Percentiles rank a stretch among this genome's conserved stretches.
phyloP scores from a whole-genome alignment of 1,284 basidiomycete genomes.

The Neotropicomus parvogracilis region DNA sequence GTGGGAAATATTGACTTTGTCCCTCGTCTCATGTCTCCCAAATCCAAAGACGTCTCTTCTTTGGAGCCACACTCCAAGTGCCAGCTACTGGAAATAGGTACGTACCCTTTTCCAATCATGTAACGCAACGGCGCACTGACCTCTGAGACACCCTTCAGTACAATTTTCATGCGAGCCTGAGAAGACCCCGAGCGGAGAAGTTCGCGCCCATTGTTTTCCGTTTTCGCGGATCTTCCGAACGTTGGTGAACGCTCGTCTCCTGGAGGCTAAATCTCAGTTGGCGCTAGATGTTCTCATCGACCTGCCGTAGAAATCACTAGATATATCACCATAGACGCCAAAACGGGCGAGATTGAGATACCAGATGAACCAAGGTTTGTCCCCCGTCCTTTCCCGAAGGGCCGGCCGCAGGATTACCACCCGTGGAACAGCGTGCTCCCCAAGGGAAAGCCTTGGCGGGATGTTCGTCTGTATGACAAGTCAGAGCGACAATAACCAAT shows the following conservation, averaged over 20 bases:
- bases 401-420: conserved; percentile 3
- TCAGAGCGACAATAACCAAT: conserved; percentile 13
- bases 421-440: conserved; percentile 39
- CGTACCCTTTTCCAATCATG: conserved; percentile 3
- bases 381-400: conserved; percentile 6
- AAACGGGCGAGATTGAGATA: conserved; percentile 62
- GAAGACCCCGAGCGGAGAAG: conserved; percentile 27
- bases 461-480: conserved; percentile 36
- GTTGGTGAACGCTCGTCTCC: conserved; percentile 41
- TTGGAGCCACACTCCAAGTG: conserved; percentile 35
- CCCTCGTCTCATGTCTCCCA: conserved; percentile 21
- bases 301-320: conserved; percentile 72
- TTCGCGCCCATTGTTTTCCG: conserved; percentile 58
- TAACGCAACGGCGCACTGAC: conserved; percentile 10
- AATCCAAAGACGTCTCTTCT: background rate
- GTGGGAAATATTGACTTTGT: conserved; percentile 25
- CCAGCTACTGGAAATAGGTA: conserved; percentile 58
- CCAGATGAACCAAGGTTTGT: conserved; percentile 46
- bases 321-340: conserved; percentile 49
- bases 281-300: conserved; percentile 54
- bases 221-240: conserved; percentile 68
- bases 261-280: conserved; percentile 5
- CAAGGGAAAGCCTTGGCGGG: conserved; percentile 52
- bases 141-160: conserved; percentile 15
- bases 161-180: conserved; percentile 60